Evolutionary conservation across 257 asterid genomes (phyloP), one percentile per base, ranked within the genome.

Genomic region (Anisodus tanguticus): DNA sequence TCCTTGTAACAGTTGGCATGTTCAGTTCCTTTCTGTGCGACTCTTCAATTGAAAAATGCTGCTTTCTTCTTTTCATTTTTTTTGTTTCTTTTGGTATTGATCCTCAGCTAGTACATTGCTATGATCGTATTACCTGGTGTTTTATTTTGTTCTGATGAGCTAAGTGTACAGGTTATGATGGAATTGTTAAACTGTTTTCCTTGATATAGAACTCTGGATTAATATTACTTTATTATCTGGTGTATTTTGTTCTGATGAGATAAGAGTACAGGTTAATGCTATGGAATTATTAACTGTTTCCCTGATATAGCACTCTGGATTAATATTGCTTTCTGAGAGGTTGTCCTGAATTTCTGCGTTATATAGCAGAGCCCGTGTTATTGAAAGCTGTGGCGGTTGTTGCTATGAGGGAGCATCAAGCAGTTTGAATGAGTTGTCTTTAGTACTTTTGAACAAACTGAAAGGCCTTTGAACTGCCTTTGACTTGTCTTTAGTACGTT

Each of bases 1-100:
- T 47, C 60, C 80, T 72, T 72, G 43, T 11, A 47, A n/a, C 80
- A 11, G 80, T 47, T 72, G 80, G 41, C 80, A 47, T 72, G 59
- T 72, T 72, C 9, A 19, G 80, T 72, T 72, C 80, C 79, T 41
- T 69, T 71, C 45, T 71, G 15, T 71, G 9, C 0, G 3, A 71
- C 79, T 71, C 9, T 6, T 68, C 54, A 43, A 72, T 72, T 19
- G 59, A 72, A 19, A 47, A 47, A 8, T 72, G 37, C 59, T 72
- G 59, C 41, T 43, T 43, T 71, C 37, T n/a, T 47, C 39, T n/a
- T 19, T 19, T 72, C 19, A 17, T 71, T 47, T 19, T 22, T 45
- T 6, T 71, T 10, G 11, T n/a, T 8, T 58, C 26, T 3, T 58
- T 16, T 16, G 63, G 2, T 6, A 17, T 70, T 43, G 54, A n/a